Base-by-base conservation (phyloP, 2,329 filamentous ascomycete species). In the Hymenotorrendiella dingleyae region DNA sequence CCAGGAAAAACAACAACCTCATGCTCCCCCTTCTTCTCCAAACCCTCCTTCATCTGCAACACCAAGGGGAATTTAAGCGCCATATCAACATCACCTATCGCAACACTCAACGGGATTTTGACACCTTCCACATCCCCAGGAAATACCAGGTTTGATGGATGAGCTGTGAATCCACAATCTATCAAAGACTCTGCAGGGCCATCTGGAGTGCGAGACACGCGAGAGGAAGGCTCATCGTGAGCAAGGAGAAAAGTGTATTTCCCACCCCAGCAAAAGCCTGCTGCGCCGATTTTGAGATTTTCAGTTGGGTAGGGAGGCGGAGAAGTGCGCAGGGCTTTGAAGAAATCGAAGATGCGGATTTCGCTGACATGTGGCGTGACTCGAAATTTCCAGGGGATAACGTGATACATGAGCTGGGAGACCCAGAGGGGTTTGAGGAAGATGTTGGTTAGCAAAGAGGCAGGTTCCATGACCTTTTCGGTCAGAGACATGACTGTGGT, bases 241-340 rank as follows among this genome's bases (percentile, higher is more conserved):
- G 67, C 64, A 4, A 81, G 66, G n/a, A 67, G 56, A 6, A 76
- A 55, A 2, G 67, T 62, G 50, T 79, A 70, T 49, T 74, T 74
- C 23, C 75, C 78, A 23, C 78, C 78, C 78, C 78, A 82, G 64
- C 76, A 82, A 62, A 78, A 82, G 1, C 78, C 79, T 0, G 73
- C 73, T 0, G 67, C 72, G 14, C 70, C 76, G 36, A 81, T 60
- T 43, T 66, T 67, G 6, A 66, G 54, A 14, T 54, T 43, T 14
- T 57, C 44, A 17, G 56, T 54, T 40, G 40, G 37, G 42, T 51
- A 57, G 9, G 54, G 53, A 10, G 55, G 43, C 11, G 51, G 46
- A 12, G 49, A 55, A 10, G 57, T 54, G n/a, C 65, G 63, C 4
- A 70, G 51, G 4, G 56, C 51, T 29, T 54, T 45, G 45, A 72